Conservation (phyloP, 768 basidiomycete species). For the Mrakia gelida region DNA sequence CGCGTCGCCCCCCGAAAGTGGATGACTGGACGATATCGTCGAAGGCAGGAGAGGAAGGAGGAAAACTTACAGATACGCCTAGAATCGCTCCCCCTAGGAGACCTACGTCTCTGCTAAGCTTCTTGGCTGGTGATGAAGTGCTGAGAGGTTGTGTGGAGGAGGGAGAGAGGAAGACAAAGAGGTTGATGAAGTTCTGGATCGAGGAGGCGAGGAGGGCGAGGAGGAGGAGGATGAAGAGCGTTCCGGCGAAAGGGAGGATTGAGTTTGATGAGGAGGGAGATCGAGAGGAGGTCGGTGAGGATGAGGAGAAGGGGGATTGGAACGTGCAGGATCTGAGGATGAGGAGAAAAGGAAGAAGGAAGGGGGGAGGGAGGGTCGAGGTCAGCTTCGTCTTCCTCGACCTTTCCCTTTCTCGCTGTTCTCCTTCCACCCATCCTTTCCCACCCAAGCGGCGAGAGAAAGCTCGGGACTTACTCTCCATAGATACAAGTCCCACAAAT, state of each 20-base stretch:
- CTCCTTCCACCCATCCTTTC: too few relatives aligned
- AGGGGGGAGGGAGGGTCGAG: background rate
- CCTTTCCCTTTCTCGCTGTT: background rate
- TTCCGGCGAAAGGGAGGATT: too few relatives aligned
- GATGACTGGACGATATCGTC: background rate
- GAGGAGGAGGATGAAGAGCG: background rate
- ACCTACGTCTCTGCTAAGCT: background rate
- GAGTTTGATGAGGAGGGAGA: background rate
- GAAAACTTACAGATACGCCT: background rate
- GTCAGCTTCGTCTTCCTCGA: background rate
- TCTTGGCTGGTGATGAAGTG: background rate
- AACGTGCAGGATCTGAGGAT: too few relatives aligned
- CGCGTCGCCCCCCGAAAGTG: background rate
- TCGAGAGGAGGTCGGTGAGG: background rate
- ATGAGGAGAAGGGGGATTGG: background rate
- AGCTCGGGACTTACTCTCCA: too few relatives aligned
- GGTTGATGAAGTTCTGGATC: background rate
- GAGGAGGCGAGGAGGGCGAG: slow-evolving; percentile 1
- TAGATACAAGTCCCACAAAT: too few relatives aligned
- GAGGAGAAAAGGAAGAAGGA: background rate
- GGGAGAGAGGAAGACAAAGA: background rate
- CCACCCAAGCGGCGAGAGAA: too few relatives aligned
- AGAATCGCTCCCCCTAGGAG: background rate
- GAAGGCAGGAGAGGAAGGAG: background rate
- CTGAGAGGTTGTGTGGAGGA: background rate